These are phyloP conservation scores for Calocera viscosa DNA, from an alignment of 768 basidiomycete species.

Conservation along the genomic window DNA sequence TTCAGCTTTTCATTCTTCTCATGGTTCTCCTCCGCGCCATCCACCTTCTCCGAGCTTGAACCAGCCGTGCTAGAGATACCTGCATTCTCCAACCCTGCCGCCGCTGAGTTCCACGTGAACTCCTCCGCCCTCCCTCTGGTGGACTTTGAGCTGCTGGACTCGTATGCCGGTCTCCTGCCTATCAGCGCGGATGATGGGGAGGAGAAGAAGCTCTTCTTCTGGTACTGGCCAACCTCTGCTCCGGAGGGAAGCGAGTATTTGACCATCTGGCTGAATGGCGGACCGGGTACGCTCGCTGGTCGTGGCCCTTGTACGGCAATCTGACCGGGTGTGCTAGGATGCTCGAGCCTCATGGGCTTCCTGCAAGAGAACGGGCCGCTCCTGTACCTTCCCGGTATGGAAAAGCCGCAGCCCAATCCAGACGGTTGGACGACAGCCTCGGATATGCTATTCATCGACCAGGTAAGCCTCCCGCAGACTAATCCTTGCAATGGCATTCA, in stretches of 20 bases:
- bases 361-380: not conserved
- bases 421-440: not conserved
- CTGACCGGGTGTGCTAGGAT: not conserved
- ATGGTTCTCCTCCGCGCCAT: not conserved
- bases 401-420: not conserved
- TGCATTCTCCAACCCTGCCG: not conserved
- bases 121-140: not conserved
- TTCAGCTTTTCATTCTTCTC: constrained; percentile 4
- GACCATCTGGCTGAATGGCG: constrained; percentile 11
- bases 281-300: not conserved
- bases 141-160: not conserved
- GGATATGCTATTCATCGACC: constrained; percentile 10
- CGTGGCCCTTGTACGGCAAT: not conserved
- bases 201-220: constrained; percentile 11
- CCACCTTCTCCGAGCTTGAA: not conserved
- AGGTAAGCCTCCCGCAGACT: not conserved
- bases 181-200: not conserved
- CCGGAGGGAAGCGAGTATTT: constrained; percentile 3
- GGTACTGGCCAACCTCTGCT: constrained; percentile 11
- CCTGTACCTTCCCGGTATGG: not conserved
- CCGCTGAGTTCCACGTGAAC: not conserved
- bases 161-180: constrained; percentile 4
- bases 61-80: not conserved
- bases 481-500: no score
- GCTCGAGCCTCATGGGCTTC: constrained; percentile 6